A percentile compares a stretch with the other conserved stretches of the same genome.
These are phyloP conservation scores for Tetragonia tetragonoides DNA, from an alignment of 148 eudicot species.

Conservation along the genomic window DNA sequence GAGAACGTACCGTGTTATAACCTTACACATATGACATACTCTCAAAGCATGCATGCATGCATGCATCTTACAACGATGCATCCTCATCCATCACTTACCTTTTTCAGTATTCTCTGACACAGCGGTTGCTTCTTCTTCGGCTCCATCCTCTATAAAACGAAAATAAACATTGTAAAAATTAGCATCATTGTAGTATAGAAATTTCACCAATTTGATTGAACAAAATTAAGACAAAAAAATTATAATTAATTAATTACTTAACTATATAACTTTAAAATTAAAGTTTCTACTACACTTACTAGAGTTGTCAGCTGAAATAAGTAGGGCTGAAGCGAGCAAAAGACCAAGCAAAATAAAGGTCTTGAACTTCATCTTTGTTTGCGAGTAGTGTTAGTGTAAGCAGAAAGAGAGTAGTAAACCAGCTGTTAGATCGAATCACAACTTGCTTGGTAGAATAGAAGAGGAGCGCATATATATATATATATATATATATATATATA, in stretches of 20 bases:
- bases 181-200: constrained; percentile 5
- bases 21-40: no score
- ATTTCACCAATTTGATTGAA: no score
- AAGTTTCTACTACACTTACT: neutral
- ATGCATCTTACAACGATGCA: no score
- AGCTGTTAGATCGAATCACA: neutral
- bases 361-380: constrained; percentile 23
- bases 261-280: no score
- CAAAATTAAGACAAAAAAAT: neutral
- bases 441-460: neutral
- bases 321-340: constrained; percentile 15
- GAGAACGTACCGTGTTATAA: no score
- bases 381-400: neutral
- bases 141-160: neutral
- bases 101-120: neutral
- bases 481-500: no score
- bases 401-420: neutral
- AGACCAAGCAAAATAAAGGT: constrained; percentile 22
- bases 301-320: constrained; percentile 7
- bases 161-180: neutral
- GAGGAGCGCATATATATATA: no score
- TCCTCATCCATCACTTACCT: neutral
- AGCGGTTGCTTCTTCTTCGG: neutral
- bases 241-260: no score
- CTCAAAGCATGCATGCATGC: no score